These are phyloP conservation scores for Acanthochlamys bracteata DNA, from an alignment of 106 monocot genomes.

Conservation along the genomic window DNA sequence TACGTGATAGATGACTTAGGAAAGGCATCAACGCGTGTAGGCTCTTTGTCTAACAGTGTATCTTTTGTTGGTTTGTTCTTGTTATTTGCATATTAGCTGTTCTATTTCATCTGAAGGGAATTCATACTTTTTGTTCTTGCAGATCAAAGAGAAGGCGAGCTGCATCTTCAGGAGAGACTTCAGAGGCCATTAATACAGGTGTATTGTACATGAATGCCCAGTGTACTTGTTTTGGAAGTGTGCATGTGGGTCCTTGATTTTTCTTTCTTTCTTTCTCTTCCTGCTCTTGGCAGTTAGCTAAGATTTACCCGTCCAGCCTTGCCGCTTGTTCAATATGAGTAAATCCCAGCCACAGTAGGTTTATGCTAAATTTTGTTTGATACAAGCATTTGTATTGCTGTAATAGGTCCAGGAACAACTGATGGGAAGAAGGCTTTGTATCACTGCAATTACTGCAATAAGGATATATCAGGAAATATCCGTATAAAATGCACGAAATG, in stretches of 20 bases:
- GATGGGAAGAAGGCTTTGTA: slow-evolving; percentile 87
- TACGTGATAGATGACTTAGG: too few relatives aligned
- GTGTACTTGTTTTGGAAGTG: not conserved
- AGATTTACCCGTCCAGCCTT: not conserved
- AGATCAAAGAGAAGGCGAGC: slow-evolving; percentile 66
- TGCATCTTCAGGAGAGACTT: slow-evolving; percentile 46
- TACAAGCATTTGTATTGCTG: not conserved
- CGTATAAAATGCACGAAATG: slow-evolving; percentile 94
- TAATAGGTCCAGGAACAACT: slow-evolving; percentile 44
- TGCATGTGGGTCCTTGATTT: not conserved
- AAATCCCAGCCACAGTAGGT: not conserved
- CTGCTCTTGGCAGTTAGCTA: too few relatives aligned
- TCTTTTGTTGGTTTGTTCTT: too few relatives aligned
- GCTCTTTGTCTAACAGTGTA: too few relatives aligned
- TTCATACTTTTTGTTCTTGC: not conserved
- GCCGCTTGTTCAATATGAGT: not conserved
- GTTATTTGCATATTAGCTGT: not conserved
- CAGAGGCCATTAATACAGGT: slow-evolving; percentile 44
- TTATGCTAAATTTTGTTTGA: not conserved
- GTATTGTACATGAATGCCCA: not conserved
- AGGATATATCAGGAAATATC: slow-evolving; percentile 97
- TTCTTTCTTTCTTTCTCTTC: not conserved
- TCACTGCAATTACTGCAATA: slow-evolving; percentile 96
- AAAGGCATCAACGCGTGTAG: too few relatives aligned
- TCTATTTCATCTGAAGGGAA: too few relatives aligned